Percentiles rank a stretch among this genome's conserved stretches.
phyloP scores from a whole-genome alignment of 164 flowering plant species.

The Vitis labrusca region DNA sequence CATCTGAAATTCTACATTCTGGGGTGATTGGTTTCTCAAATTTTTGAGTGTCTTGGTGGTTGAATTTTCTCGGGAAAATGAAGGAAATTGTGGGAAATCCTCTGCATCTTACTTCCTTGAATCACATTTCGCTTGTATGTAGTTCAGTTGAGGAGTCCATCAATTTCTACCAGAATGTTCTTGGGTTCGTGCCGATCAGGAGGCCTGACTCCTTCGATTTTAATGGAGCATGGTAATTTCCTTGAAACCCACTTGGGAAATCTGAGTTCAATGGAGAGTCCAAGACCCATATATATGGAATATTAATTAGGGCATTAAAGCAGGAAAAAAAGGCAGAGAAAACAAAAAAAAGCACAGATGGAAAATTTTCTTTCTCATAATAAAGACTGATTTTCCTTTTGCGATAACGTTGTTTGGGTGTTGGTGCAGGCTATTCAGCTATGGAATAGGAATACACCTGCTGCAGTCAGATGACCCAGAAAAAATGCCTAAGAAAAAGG shows the following conservation, averaged over 20 bases:
- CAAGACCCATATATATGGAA: no score
- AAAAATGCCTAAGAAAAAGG: slow-evolving; percentile 36
- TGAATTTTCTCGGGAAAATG: slow-evolving; percentile 23
- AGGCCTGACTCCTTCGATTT: slow-evolving; percentile 84
- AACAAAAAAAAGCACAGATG: no score
- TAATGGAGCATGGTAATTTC: slow-evolving; percentile 73
- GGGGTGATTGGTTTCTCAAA: no score
- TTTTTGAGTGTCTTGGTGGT: no score
- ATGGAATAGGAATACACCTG: slow-evolving; percentile 77
- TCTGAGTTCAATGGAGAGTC: no score
- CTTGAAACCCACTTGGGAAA: neutral
- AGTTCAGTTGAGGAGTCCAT: slow-evolving; percentile 63
- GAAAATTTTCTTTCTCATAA: neutral
- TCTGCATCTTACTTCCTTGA: slow-evolving; percentile 60
- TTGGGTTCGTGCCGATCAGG: slow-evolving; percentile 69
- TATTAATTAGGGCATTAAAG: neutral
- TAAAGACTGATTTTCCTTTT: neutral
- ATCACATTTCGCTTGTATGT: slow-evolving; percentile 74
- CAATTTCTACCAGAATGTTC: slow-evolving; percentile 58
- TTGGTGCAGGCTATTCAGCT: slow-evolving; percentile 55
- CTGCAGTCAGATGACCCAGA: slow-evolving; percentile 66
- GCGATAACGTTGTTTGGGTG: neutral
- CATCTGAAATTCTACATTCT: no score
- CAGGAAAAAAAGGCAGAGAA: neutral
- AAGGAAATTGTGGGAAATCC: slow-evolving; percentile 41